Evolutionary conservation across 495 filamentous ascomycete species (phyloP).

Genomic region (Neurospora intermedia): DNA sequence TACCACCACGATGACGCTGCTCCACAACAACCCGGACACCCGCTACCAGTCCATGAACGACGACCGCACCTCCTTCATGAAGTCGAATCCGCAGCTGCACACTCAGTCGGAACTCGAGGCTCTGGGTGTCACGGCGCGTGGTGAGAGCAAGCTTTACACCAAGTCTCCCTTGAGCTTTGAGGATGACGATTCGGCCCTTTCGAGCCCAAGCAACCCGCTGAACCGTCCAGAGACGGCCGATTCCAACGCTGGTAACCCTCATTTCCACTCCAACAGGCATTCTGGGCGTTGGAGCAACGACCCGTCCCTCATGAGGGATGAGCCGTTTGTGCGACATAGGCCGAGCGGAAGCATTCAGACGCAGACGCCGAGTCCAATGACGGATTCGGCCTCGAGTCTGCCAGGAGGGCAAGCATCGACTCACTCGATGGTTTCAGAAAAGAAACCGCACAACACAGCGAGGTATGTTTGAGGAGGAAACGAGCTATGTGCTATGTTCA

Average conservation of each 20-base stretch:
- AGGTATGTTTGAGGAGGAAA: conserved; percentile 27
- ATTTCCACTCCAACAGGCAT: conserved; percentile 5
- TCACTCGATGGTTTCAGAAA: conserved; percentile 8
- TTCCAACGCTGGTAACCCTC: conserved; percentile 1
- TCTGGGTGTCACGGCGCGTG: conserved; percentile 82
- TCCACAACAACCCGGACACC: conserved; percentile 91
- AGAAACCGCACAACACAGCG: conserved; percentile 24
- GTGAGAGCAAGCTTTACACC: conserved; percentile 59
- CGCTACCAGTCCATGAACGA: conserved; percentile 96
- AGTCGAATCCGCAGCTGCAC: conserved; percentile 81
- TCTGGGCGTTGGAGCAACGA: conserved; percentile 8
- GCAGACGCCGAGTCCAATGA: conserved; percentile 16
- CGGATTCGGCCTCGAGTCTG: conserved; percentile 5
- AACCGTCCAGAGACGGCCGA: conserved; percentile 7
- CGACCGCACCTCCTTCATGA: conserved; percentile 95
- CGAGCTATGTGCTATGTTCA: neutral
- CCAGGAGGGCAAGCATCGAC: conserved; percentile 7
- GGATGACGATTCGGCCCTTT: conserved; percentile 61
- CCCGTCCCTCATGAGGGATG: neutral
- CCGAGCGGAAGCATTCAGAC: conserved; percentile 15
- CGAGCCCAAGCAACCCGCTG: conserved; percentile 28
- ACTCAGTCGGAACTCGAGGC: conserved; percentile 78
- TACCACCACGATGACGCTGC: conserved; percentile 69
- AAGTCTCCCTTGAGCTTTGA: conserved; percentile 55
- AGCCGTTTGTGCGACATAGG: conserved; percentile 6